Evolutionary conservation across 2,329 filamentous ascomycete genomes (phyloP), one percentile per base, ranked within the genome.

Genomic region (Neonectria magnoliae): DNA sequence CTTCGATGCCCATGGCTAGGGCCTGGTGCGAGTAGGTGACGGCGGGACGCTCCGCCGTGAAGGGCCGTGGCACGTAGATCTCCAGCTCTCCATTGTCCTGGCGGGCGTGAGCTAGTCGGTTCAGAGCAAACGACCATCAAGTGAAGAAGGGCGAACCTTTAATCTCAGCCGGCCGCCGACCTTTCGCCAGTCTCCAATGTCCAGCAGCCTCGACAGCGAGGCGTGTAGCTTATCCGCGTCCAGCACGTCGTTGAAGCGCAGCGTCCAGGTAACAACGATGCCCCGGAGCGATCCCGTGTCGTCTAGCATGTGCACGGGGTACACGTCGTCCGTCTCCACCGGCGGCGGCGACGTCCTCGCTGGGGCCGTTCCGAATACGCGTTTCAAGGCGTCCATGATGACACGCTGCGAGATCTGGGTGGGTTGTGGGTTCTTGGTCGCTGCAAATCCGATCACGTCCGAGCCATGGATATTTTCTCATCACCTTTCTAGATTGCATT

Each of bases 141-240:
- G n/a, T 13, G 2, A 5, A 38, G 36, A 16, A 7, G 13, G 16
- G 36, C 36, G 11, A 52, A 57, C 59, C 45, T 36, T 57, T 3
- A 57, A n/a, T 22, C 22, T 57, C n/a, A 85, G 65, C 5, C 83
- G 77, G 6, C 81, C 84, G 0, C 81, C 83, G 1, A 86, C 67
- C 63, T 82, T 83, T 29, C 76, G 77, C 84, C 83, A 86, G 36
- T 81, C 80, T 1, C 79, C 80, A 8, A 77, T 79, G 13, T 81
- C 75, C 8, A 85, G 65, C 14, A 86, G 70, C 14, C 67, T 71
- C 10, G 73, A 70, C 1, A 85, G 71, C 1, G 81, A 70, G 5
- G 47, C 57, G 2, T 74, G 71, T 2, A 86, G 74, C 48, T 75
- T 81, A 0, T 79, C 68, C 0, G 77, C 67, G 60, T 86, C 82